phyloP scores from a whole-genome alignment of 2,329 filamentous ascomycete species.

The Aspergillus sp. region DNA sequence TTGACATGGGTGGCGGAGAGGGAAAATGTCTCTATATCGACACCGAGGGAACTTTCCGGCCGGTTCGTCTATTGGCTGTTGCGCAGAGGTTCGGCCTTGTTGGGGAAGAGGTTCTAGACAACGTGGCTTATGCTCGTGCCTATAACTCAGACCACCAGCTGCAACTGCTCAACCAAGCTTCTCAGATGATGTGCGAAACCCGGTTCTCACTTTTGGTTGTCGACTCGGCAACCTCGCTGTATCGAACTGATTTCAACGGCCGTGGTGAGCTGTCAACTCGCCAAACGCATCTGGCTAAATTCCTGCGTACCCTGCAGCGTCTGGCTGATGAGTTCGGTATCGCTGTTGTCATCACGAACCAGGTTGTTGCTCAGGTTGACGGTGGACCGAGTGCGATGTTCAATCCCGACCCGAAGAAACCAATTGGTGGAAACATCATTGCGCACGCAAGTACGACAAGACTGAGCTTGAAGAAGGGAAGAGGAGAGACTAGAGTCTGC shows the following conservation, averaged over 20 bases:
- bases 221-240: conserved; percentile 92
- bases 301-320: conserved; percentile 49
- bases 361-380: conserved; percentile 97
- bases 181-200: conserved; percentile 99
- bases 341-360: conserved; percentile 97
- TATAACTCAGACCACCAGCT: conserved; percentile 99
- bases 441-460: conserved; percentile 95
- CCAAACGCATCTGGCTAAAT: conserved; percentile 60
- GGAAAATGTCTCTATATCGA: conserved; percentile 99
- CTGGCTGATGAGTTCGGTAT: conserved; percentile 81
- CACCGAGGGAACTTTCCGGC: conserved; percentile 94
- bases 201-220: conserved; percentile 94
- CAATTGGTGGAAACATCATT: conserved; percentile 98
- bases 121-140: conserved; percentile 94
- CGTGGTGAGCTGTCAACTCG: conserved; percentile 93
- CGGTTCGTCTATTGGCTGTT: conserved; percentile 84
- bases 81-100: conserved; percentile 93
- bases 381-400: conserved; percentile 97
- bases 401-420: conserved; percentile 98
- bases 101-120: conserved; percentile 96
- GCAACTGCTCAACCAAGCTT: conserved; percentile 89
- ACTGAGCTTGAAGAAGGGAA: conserved; percentile 91
- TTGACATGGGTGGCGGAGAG: conserved; percentile 98
- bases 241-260: conserved; percentile 95
- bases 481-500: conserved; percentile 92